Evolutionary conservation across 2,329 filamentous ascomycete genomes (phyloP).

Genomic region (Monosporascus ibericus): DNA sequence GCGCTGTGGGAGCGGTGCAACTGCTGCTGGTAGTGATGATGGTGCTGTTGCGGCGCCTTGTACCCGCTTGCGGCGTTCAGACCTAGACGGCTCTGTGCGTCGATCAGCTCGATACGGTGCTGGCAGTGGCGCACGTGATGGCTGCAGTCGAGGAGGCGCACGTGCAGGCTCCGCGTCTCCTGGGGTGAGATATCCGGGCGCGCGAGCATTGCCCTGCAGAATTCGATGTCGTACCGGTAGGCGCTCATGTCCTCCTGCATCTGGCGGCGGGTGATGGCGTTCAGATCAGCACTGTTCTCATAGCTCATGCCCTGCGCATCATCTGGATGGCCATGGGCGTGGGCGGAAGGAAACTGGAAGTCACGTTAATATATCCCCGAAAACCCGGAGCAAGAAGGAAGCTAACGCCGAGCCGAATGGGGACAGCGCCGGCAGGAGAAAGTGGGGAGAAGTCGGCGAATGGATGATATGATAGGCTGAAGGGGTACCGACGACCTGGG

Average conservation of each 20-base stretch:
- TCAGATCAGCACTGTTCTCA: constrained; percentile 20
- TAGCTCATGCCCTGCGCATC: constrained; percentile 17
- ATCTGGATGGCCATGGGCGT: constrained; percentile 3
- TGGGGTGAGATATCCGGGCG: constrained; percentile 30
- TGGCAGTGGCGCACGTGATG: constrained; percentile 37
- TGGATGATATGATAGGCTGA: background rate
- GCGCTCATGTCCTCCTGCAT: constrained; percentile 36
- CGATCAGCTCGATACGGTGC: constrained; percentile 34
- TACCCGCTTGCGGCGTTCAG: background rate
- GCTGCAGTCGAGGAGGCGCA: constrained; percentile 35
- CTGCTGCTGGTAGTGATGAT: constrained; percentile 2
- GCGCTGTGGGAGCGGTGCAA: constrained; percentile 4
- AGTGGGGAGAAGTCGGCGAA: background rate
- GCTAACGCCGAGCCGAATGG: background rate
- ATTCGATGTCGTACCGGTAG: constrained; percentile 37
- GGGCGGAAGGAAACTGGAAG: constrained; percentile 1
- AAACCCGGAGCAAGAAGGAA: background rate
- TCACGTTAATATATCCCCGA: background rate
- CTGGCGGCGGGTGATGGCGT: constrained; percentile 29
- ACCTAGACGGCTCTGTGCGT: constrained; percentile 20
- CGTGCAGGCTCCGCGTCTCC: constrained; percentile 34
- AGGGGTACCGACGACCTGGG: background rate
- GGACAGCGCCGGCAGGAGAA: background rate
- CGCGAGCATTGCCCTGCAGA: constrained; percentile 30
- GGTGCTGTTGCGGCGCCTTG: constrained; percentile 5